Evolutionary conservation across 306 rosid species (phyloP).

Genomic region (Fragaria iinumae): DNA sequence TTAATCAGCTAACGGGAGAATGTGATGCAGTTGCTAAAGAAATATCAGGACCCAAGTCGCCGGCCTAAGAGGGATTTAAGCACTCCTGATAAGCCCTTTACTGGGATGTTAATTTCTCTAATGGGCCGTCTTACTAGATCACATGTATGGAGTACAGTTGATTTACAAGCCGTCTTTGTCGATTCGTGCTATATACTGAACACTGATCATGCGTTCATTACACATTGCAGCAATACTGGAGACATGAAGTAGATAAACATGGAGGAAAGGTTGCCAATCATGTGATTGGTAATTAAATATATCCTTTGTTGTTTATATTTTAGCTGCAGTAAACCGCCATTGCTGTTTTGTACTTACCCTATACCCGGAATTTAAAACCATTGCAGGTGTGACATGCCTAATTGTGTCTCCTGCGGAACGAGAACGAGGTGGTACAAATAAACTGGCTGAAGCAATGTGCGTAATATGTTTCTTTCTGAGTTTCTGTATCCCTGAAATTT

Average conservation of each 20-base stretch:
- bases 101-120: conserved; percentile 70
- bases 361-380: background rate
- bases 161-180: background rate
- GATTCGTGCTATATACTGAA: background rate
- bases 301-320: background rate
- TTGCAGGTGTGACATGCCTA: conserved; percentile 63
- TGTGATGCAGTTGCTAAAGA: conserved; percentile 57
- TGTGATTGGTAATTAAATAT: conserved; percentile 44
- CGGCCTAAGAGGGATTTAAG: conserved; percentile 50
- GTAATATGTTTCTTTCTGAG: conserved; percentile 15
- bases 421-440: conserved; percentile 65
- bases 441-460: conserved; percentile 70
- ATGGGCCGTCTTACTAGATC: conserved; percentile 77
- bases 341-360: background rate
- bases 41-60: conserved; percentile 49
- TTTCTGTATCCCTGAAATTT: background rate
- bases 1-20: background rate
- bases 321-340: background rate
- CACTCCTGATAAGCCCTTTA: conserved; percentile 57
- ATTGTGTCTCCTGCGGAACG: conserved; percentile 64
- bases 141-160: conserved; percentile 44
- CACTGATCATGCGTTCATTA: conserved; percentile 3
- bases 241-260: conserved; percentile 57
- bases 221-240: conserved; percentile 60
- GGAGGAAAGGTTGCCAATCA: conserved; percentile 71